These are phyloP conservation scores for Tolypocladium tundrense DNA, from an alignment of 2,329 filamentous ascomycete species.

Conservation along the genomic window DNA sequence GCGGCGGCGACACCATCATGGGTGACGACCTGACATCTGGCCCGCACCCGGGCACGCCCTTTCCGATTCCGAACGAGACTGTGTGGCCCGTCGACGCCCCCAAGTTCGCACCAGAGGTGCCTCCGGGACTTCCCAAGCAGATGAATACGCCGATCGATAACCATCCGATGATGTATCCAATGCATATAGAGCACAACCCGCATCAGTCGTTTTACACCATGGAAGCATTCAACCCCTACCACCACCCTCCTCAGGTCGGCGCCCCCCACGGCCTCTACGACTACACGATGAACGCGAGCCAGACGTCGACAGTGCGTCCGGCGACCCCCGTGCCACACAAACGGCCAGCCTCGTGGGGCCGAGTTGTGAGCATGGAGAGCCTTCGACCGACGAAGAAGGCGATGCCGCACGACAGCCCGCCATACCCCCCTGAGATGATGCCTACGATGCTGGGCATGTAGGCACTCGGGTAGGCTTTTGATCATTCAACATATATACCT, in stretches of 20 bases:
- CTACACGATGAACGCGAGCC: slow-evolving; percentile 15
- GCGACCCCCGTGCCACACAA: slow-evolving; percentile 28
- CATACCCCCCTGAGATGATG: slow-evolving; percentile 10
- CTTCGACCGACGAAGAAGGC: slow-evolving; percentile 25
- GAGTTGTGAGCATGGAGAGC: slow-evolving; percentile 26
- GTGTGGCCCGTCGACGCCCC: slow-evolving; percentile 27
- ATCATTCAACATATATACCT: not conserved
- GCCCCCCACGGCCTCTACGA: slow-evolving; percentile 11
- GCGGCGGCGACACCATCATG: slow-evolving; percentile 19
- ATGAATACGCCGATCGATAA: slow-evolving; percentile 20
- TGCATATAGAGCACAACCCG: slow-evolving; percentile 18
- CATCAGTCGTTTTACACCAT: slow-evolving; percentile 15
- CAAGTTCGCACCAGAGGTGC: slow-evolving; percentile 26
- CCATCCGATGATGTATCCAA: slow-evolving; percentile 18
- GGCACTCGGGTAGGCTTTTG: not conserved
- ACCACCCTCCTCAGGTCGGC: slow-evolving; percentile 6
- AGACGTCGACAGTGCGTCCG: slow-evolving; percentile 18
- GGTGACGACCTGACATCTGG: slow-evolving; percentile 21
- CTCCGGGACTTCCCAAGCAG: slow-evolving; percentile 16
- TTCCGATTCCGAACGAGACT: slow-evolving; percentile 27
- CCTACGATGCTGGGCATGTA: slow-evolving; percentile 15
- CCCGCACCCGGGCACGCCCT: slow-evolving; percentile 30
- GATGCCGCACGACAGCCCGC: slow-evolving; percentile 18
- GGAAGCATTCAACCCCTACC: slow-evolving; percentile 7
- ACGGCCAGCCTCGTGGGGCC: slow-evolving; percentile 27